Evolutionary conservation across 768 basidiomycete genomes (phyloP).

Genomic region (Cytidiella melzeri): DNA sequence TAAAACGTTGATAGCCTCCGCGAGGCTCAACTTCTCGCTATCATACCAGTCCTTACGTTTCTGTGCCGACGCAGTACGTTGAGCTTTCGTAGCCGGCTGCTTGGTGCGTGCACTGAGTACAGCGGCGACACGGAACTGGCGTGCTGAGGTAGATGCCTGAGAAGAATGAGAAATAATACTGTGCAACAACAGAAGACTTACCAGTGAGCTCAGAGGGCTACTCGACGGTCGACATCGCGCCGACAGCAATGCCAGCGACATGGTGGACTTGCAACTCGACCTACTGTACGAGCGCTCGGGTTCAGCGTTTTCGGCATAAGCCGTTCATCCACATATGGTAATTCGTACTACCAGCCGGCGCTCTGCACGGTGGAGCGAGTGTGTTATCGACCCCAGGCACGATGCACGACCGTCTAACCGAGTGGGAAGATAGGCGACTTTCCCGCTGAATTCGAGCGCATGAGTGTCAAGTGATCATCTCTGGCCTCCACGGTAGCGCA

Average conservation of each 20-base stretch:
- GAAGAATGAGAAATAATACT: background rate
- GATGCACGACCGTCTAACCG: no score
- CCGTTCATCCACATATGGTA: no score
- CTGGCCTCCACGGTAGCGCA: no score
- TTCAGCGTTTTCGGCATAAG: no score
- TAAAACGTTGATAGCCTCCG: conserved; percentile 62
- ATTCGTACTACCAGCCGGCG: no score
- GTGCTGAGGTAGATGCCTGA: conserved; percentile 16
- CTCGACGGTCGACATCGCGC: conserved; percentile 23
- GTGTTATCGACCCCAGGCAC: no score
- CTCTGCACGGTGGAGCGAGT: no score
- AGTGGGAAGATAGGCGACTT: no score
- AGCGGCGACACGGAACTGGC: conserved; percentile 50
- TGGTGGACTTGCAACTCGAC: conserved; percentile 3
- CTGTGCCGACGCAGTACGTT: conserved; percentile 57
- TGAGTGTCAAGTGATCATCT: no score
- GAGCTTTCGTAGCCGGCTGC: conserved; percentile 62
- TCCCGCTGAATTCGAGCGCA: no score
- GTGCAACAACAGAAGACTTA: background rate
- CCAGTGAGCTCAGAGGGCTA: conserved; percentile 5
- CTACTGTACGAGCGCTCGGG: no score
- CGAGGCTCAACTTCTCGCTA: conserved; percentile 58
- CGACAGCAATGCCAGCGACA: conserved; percentile 16
- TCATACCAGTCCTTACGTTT: conserved; percentile 57
- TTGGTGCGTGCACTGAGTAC: conserved; percentile 43